Evolutionary conservation across 2,329 filamentous ascomycete genomes (phyloP), one percentile per base, ranked within the genome.

Genomic region (Coniochaeta sp.): DNA sequence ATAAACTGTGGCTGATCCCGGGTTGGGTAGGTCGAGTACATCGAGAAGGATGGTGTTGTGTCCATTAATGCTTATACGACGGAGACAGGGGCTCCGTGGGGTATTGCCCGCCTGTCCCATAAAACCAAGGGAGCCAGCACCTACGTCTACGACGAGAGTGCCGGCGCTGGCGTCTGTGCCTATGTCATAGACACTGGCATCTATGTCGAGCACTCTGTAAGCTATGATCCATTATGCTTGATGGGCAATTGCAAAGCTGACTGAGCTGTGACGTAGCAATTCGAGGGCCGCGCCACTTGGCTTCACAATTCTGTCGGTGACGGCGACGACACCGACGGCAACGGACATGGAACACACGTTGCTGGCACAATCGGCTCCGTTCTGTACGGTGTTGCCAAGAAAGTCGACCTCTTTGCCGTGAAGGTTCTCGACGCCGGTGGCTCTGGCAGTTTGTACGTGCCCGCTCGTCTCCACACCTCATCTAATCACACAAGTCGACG

Each of bases 161-260:
- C 67, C 54, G 70, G 70, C 33, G 67, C 62, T 33, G 70, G 68
- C 31, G 70, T 68, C 28, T 72, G 70, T 60, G 60, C 70, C n/a
- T 72, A 71, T 54, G 66, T 82, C 57, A 75, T 82, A 61, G 79
- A 82, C 69, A 81, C 79, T 4, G 79, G 79, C 63, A 77, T 81
- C 62, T 71, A 72, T 61, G 73, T 70, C 22, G 57, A 65, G 36
- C 79, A 81, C 67, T 58, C 64, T 16, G 47, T 52, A 52, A 52
- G 47, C 17, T 16, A 52, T 17, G 3, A 31, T 9, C 12, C 16
- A 31, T n/a, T n/a, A 12, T 31, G 19, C 16, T 24, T 14, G 9
- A 26, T 9, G 12, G 12, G 14, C 47, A 28, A 11, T 28, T 24
- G 12, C 6, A 9, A n/a, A 52, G n/a, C 47, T 52, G 9, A 52